phyloP scores from a whole-genome alignment of 345 rosid genomes.

The Sonneratia caseolaris region DNA sequence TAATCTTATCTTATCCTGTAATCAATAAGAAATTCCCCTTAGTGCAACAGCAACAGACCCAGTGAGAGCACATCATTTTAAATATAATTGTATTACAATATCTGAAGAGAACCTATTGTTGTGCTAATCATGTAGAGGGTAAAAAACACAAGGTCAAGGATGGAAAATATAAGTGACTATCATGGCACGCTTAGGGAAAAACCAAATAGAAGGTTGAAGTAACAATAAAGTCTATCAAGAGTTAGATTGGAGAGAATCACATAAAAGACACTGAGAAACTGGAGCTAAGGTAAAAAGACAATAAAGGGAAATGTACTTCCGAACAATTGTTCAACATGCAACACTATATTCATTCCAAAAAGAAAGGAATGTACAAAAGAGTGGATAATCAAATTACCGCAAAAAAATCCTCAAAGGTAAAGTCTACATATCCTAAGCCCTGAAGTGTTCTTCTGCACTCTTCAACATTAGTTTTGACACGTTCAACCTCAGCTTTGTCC shows the following conservation, averaged over 20 bases:
- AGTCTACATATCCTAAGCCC: constrained; percentile 78
- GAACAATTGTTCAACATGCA: neutral
- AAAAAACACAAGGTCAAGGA: neutral
- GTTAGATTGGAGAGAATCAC: neutral
- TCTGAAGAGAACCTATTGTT: neutral
- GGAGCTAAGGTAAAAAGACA: neutral
- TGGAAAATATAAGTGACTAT: neutral
- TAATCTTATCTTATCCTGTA: neutral
- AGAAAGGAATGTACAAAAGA: constrained; percentile 1
- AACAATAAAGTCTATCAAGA: neutral
- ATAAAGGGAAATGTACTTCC: neutral
- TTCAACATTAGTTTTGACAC: constrained; percentile 71
- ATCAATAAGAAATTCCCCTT: neutral
- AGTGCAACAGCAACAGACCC: neutral
- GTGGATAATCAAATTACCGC: constrained; percentile 35
- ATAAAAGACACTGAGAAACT: neutral
- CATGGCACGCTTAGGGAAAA: neutral
- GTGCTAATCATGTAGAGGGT: neutral
- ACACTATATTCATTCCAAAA: neutral
- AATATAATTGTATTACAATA: neutral
- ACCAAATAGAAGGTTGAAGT: neutral
- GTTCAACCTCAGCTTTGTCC: constrained; percentile 74
- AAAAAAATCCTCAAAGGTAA: constrained; percentile 96
- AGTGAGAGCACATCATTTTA: neutral
- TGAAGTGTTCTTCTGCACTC: constrained; percentile 87